Percentiles rank a stretch among this genome's conserved stretches.
Conservation (phyloP, 2,329 filamentous ascomycete genomes). For the Aspergillus sp. region DNA sequence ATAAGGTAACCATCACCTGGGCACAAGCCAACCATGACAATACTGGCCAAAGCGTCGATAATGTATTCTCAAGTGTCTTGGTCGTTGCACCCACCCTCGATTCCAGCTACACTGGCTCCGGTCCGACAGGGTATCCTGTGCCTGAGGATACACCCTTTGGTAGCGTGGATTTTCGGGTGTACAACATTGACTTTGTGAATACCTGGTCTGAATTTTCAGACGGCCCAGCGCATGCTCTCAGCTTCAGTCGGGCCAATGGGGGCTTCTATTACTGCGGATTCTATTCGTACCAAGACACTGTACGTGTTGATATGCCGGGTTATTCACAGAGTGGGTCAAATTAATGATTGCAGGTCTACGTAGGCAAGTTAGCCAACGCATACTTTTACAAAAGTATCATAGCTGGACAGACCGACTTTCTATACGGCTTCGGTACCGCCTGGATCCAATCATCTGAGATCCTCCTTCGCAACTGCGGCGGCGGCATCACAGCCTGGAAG, state of each 20-base stretch:
- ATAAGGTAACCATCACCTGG: constrained; percentile 60
- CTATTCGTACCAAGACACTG: constrained; percentile 68
- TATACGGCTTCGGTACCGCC: constrained; percentile 67
- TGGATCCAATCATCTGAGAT: constrained; percentile 59
- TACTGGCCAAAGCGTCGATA: constrained; percentile 49
- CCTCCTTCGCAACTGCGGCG: constrained; percentile 60
- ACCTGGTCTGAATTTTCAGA: constrained; percentile 53
- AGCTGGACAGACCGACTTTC: constrained; percentile 67
- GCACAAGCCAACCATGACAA: constrained; percentile 53
- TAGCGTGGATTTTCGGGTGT: constrained; percentile 62
- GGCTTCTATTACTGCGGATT: constrained; percentile 68
- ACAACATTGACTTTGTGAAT: constrained; percentile 68
- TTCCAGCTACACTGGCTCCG: constrained; percentile 61
- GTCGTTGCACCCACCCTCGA: constrained; percentile 65
- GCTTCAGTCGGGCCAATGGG: constrained; percentile 62
- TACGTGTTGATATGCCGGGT: constrained; percentile 14
- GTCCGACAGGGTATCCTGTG: constrained; percentile 62
- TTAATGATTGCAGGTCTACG: constrained; percentile 47
- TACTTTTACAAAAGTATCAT: constrained; percentile 63
- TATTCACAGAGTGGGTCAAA: neutral
- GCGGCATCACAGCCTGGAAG: constrained; percentile 70
- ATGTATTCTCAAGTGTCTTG: constrained; percentile 62
- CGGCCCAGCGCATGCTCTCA: constrained; percentile 61
- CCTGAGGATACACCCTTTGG: constrained; percentile 63
- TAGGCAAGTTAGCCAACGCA: constrained; percentile 66